Percentiles rank a stretch among this genome's conserved stretches.
Evolutionary conservation across 1,284 basidiomycete genomes (phyloP).

Genomic region (Rhodotorula sp.): DNA sequence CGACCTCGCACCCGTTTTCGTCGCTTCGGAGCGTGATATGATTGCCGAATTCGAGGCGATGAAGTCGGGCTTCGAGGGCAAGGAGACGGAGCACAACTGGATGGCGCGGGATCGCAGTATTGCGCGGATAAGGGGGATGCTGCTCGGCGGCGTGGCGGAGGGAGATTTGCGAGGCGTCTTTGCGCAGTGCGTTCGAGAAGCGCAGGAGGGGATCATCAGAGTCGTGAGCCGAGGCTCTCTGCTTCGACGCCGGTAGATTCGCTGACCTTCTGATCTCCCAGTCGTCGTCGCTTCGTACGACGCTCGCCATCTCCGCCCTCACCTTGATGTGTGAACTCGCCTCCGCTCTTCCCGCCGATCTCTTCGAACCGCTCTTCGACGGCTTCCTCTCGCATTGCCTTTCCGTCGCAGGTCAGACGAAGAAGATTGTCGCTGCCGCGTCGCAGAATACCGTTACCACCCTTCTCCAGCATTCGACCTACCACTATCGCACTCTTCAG

Average conservation of each 20-base stretch:
- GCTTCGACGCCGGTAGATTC: not conserved
- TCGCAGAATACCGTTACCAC: slow-evolving; percentile 72
- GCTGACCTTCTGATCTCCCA: slow-evolving; percentile 47
- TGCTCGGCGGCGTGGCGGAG: slow-evolving; percentile 55
- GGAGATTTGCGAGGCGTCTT: slow-evolving; percentile 75
- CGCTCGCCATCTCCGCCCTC: slow-evolving; percentile 77
- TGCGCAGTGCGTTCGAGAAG: slow-evolving; percentile 68
- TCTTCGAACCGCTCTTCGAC: slow-evolving; percentile 74
- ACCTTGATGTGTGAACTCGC: slow-evolving; percentile 76
- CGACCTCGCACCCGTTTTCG: slow-evolving; percentile 54
- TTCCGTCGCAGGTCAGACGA: slow-evolving; percentile 89
- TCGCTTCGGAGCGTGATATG: slow-evolving; percentile 79
- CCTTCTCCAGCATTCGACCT: slow-evolving; percentile 69
- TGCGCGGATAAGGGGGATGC: slow-evolving; percentile 81
- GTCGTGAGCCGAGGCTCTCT: slow-evolving; percentile 60
- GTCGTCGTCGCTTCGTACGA: slow-evolving; percentile 87
- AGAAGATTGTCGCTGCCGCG: slow-evolving; percentile 84
- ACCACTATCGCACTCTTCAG: slow-evolving; percentile 67
- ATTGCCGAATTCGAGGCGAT: slow-evolving; percentile 79
- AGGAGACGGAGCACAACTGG: slow-evolving; percentile 98
- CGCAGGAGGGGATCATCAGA: slow-evolving; percentile 80
- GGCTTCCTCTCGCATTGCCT: slow-evolving; percentile 70
- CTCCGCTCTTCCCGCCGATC: slow-evolving; percentile 62
- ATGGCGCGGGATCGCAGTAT: slow-evolving; percentile 74
- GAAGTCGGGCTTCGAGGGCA: slow-evolving; percentile 82